These are phyloP conservation scores for Pseudognaphalium luteoalbum DNA, from an alignment of 129 eudicot genomes.

Conservation along the genomic window DNA sequence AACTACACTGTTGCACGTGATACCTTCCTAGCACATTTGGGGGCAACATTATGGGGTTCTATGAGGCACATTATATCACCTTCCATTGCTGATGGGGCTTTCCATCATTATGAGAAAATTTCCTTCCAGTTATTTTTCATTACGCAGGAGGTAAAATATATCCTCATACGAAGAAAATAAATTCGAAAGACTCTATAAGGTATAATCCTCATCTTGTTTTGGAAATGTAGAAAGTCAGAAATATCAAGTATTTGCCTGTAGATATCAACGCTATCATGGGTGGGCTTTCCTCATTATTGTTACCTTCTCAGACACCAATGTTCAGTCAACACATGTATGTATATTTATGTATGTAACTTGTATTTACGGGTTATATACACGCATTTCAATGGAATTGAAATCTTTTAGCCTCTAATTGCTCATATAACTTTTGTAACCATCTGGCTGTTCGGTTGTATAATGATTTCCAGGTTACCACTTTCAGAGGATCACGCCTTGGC, in stretches of 20 bases:
- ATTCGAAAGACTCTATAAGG: slow-evolving; percentile 3
- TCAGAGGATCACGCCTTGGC: slow-evolving; percentile 96
- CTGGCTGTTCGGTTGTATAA: neutral
- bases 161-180: slow-evolving; percentile 10
- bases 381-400: neutral
- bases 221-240: slow-evolving; percentile 60
- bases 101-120: slow-evolving; percentile 85
- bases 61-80: slow-evolving; percentile 95
- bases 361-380: neutral
- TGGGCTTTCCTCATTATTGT: slow-evolving; percentile 79
- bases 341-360: neutral
- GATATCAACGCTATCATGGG: slow-evolving; percentile 67
- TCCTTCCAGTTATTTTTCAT: slow-evolving; percentile 89
- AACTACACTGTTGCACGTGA: slow-evolving; percentile 98
- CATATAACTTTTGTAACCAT: neutral
- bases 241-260: slow-evolving; percentile 66
- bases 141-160: slow-evolving; percentile 77
- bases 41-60: slow-evolving; percentile 95
- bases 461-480: slow-evolving; percentile 61
- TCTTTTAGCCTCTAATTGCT: slow-evolving; percentile 3
- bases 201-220: slow-evolving; percentile 15
- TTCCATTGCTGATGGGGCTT: slow-evolving; percentile 94
- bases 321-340: slow-evolving; percentile 86
- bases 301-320: slow-evolving; percentile 81
- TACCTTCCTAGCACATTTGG: slow-evolving; percentile 90